A percentile compares a stretch with the other conserved stretches of the same genome.
Conservation (phyloP, 805 yeast species). For the Ogataea dorogensis region DNA sequence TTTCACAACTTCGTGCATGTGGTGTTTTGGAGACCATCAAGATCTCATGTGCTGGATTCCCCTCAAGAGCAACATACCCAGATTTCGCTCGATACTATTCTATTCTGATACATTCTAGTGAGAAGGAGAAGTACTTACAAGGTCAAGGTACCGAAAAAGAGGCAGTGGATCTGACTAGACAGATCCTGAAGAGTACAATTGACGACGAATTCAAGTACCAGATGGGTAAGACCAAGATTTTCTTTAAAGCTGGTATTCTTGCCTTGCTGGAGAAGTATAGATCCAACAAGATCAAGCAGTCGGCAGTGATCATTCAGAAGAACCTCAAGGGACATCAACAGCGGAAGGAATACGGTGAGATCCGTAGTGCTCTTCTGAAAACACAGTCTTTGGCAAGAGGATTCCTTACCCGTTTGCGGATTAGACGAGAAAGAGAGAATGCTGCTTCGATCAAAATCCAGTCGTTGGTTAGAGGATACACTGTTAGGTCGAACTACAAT, state of each 20-base stretch:
- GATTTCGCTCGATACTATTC: constrained; percentile 91
- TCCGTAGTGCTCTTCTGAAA: constrained; percentile 49
- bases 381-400: constrained; percentile 71
- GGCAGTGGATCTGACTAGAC: constrained; percentile 62
- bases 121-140: constrained; percentile 62
- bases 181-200: constrained; percentile 63
- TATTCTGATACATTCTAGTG: constrained; percentile 68
- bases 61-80: constrained; percentile 91
- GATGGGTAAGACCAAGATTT: constrained; percentile 89
- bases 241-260: constrained; percentile 94
- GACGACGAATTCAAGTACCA: constrained; percentile 72
- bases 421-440: constrained; percentile 53
- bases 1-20: constrained; percentile 94
- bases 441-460: constrained; percentile 72
- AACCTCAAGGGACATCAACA: constrained; percentile 63
- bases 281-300: constrained; percentile 68
- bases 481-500: constrained; percentile 42
- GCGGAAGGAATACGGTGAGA: constrained; percentile 58
- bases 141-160: constrained; percentile 52
- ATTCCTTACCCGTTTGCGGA: constrained; percentile 50
- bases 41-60: constrained; percentile 97
- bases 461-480: constrained; percentile 56
- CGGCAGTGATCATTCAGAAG: constrained; percentile 87
- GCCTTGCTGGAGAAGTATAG: constrained; percentile 87
- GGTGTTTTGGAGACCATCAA: constrained; percentile 97